Base-by-base conservation (phyloP, 2,329 filamentous ascomycete genomes). In the Periconia sp. region DNA sequence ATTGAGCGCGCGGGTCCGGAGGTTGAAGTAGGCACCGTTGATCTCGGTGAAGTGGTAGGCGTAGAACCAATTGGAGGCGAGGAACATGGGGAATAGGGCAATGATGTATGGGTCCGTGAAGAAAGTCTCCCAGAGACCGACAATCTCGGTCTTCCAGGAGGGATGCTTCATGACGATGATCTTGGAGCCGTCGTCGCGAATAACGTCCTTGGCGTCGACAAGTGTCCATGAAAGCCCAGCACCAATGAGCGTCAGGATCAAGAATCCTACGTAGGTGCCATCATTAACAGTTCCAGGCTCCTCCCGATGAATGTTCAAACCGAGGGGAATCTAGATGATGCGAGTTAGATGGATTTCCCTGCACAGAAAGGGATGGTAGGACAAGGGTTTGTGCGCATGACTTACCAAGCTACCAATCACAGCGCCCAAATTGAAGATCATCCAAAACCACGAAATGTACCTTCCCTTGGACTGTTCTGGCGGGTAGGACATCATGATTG, bases 151-250 rank as follows among this genome's bases (percentile, higher is more conserved):
- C 61, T 83, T 82, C 88, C 88, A 95, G 37, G 87, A 88, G 3
- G 91, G 91, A 70, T 95, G 88, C 76, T 94, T 92, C 87, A 92
- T 95, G 50, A 92, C 72, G 50, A 95, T 90, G 63, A 95, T 84
- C 46, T 83, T 74, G 44, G 87, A 87, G 45, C 89, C 89, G 65
- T 96, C 89, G 25, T 80, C 76, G 48, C 91, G 89, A 53, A 88
- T 75, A 50, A 96, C 81, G 41, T 83, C 80, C 56, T 81, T 81
- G 25, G 88, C 87, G 59, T 94, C 83, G 59, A 83, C 83, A 4
- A 95, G 79, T 28, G 78, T 75, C 61, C 88, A 83, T 21, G 87
- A 82, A 2, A 95, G 75, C 11, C 82, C 56, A 48, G 88, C 88
- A 32, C 89, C 89, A 32, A 80, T 55, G 39, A 87, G 77, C 75